Conservation (phyloP, 306 rosid species). For the Vicia sativa region DNA sequence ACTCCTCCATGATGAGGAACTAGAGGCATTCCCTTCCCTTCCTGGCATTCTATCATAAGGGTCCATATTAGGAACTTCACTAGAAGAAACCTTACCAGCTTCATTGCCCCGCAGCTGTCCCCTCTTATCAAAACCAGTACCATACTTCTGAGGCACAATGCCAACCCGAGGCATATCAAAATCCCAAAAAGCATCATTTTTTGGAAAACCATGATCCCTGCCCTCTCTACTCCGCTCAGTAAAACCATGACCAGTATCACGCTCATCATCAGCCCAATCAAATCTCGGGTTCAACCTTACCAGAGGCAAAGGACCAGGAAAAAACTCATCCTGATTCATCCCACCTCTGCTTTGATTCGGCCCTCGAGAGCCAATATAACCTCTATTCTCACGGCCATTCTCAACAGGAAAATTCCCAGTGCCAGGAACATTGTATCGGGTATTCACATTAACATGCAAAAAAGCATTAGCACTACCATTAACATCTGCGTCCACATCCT, state of each 20-base stretch:
- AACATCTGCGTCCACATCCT: constrained; percentile 18
- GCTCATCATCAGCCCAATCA: constrained; percentile 99
- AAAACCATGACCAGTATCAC: constrained; percentile 81
- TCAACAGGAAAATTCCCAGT: constrained; percentile 41
- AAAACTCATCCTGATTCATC: constrained; percentile 65
- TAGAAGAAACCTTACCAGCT: constrained; percentile 67
- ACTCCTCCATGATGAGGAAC: constrained; percentile 59
- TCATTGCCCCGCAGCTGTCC: constrained; percentile 71
- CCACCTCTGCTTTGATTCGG: constrained; percentile 40
- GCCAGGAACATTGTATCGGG: constrained; percentile 46
- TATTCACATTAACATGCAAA: constrained; percentile 46
- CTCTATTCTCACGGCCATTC: constrained; percentile 40
- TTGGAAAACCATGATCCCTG: constrained; percentile 68
- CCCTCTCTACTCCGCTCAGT: constrained; percentile 64
- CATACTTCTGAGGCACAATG: constrained; percentile 63
- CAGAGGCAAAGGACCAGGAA: constrained; percentile 76
- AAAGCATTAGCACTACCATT: constrained; percentile 24
- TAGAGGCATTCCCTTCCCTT: constrained; percentile 62
- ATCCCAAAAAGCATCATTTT: constrained; percentile 76
- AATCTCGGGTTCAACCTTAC: constrained; percentile 75
- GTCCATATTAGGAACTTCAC: constrained; percentile 70
- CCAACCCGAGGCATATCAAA: constrained; percentile 82
- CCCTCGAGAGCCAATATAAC: constrained; percentile 46
- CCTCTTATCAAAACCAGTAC: constrained; percentile 59
- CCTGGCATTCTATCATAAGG: constrained; percentile 55